Evolutionary conservation across 225 moss, liverwort and hornwort genomes (phyloP).

Genomic region (Climacium dendroides): DNA sequence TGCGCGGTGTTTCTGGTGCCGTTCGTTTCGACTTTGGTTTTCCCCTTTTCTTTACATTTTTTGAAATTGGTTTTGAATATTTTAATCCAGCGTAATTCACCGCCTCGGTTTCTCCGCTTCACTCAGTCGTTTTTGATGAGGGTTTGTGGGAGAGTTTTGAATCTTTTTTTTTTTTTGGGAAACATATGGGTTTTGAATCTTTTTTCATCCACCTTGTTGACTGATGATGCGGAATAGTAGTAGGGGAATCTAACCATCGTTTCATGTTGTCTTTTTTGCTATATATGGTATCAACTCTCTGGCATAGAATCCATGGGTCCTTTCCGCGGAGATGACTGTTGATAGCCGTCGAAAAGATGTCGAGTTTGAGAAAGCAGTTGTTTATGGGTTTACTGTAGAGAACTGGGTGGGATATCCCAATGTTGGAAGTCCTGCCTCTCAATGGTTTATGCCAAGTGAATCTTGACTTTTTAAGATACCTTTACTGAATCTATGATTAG

Average conservation of each 20-base stretch:
- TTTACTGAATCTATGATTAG: neutral
- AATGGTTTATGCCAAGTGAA: neutral
- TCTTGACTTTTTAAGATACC: neutral
- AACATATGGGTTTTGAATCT: neutral
- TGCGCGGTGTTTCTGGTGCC: neutral
- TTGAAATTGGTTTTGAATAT: neutral
- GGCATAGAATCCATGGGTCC: neutral
- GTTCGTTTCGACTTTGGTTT: neutral
- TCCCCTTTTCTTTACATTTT: neutral
- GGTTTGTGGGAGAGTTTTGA: neutral
- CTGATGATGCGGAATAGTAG: neutral
- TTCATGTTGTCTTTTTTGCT: neutral
- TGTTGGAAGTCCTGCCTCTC: neutral
- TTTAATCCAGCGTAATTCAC: neutral
- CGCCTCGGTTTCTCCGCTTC: neutral
- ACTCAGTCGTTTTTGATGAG: neutral
- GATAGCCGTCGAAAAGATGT: neutral
- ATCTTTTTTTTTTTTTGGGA: too few relatives aligned
- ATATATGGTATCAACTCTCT: neutral
- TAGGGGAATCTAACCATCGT: neutral
- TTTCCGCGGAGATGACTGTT: neutral
- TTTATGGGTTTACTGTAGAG: neutral
- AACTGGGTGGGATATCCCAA: neutral
- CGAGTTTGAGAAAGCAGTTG: neutral
- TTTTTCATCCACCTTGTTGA: neutral